Base-by-base conservation (phyloP, 2,329 filamentous ascomycete genomes). In the Colletotrichum salicis region DNA sequence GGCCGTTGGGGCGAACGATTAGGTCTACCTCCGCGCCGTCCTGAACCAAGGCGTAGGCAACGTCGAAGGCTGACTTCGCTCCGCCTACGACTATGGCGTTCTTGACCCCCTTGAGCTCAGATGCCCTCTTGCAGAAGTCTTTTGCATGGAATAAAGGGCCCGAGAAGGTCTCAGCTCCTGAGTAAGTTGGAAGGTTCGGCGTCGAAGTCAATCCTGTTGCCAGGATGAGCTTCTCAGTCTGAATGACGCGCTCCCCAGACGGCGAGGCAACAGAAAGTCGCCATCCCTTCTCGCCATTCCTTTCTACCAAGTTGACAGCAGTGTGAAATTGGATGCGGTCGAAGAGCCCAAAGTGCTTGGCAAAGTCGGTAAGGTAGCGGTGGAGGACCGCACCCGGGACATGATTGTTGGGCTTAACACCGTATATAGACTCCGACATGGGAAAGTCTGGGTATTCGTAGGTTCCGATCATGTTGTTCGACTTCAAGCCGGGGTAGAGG, bases 381-480 rank as follows among this genome's bases (percentile, higher is more conserved):
- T 48, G 41, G 15, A 48, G 41, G 7, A 48, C 41, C 19, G 41
- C 41, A 8, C 41, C 41, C 41, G 41, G 41, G 41, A 48, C 19
- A 19, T 48, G 41, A 15, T 48, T 48, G 41, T 48, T 48, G 19
- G 41, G 41, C 41, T 78, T 77, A 15, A 85, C 77, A 1, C 80
- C 82, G 72, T 86, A 88, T 0, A 78, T 82, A 2, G 82, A 82
- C 33, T 80, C 79, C 10, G 80, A 77, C 89, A 92, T 90, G 5
- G 90, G 89, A 69, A 90, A 91, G 73, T 92, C 91, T 7, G 86
- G 86, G 73, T 86, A 92, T 76, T 92, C 90, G 75, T 90, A 91
- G 1, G 87, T 87, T 24, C 90, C 90, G 8, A 87, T 78, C 77
- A 91, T 83, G 74, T 92, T 92, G 79, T 93, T 93, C 3, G 89